Conservation (phyloP, 2,329 filamentous ascomycete species). For the Ascomycota sp. region DNA sequence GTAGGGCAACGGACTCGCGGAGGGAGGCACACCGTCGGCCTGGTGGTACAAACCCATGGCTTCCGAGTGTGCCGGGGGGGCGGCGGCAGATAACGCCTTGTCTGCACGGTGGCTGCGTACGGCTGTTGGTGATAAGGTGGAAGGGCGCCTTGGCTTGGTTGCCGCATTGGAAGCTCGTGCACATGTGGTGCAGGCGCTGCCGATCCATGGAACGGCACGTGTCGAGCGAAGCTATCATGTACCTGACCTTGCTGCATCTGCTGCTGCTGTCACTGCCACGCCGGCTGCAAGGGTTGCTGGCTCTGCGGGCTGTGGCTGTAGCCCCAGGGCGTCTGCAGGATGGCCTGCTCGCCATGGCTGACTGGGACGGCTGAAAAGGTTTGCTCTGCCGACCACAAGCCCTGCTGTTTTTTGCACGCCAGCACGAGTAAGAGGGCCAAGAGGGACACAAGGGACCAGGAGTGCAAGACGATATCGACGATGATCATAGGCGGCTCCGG, state of each 20-base stretch:
- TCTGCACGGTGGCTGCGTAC: background rate
- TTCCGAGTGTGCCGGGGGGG: slow-evolving; percentile 10
- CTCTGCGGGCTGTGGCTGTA: slow-evolving; percentile 3
- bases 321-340: slow-evolving; percentile 5
- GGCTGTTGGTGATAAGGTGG: background rate
- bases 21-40: slow-evolving; percentile 9
- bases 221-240: too few species aligned
- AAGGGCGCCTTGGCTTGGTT: too few species aligned
- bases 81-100: background rate
- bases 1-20: slow-evolving; percentile 5
- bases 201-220: too few species aligned
- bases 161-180: too few species aligned
- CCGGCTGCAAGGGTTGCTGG: slow-evolving; percentile 3
- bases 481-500: slow-evolving; percentile 4
- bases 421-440: slow-evolving; percentile 9
- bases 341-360: too few species aligned
- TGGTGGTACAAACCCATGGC: slow-evolving; percentile 12
- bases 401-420: slow-evolving; percentile 7
- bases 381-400: slow-evolving; percentile 9
- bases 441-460: slow-evolving; percentile 8
- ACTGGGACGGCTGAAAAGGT: slow-evolving; percentile 1
- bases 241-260: too few species aligned
- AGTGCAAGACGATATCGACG: slow-evolving; percentile 6
- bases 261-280: background rate
- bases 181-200: too few species aligned